Evolutionary conservation across 805 yeast genomes (phyloP), one percentile per base, ranked within the genome.

Genomic region (Dipodascus geniculatus): DNA sequence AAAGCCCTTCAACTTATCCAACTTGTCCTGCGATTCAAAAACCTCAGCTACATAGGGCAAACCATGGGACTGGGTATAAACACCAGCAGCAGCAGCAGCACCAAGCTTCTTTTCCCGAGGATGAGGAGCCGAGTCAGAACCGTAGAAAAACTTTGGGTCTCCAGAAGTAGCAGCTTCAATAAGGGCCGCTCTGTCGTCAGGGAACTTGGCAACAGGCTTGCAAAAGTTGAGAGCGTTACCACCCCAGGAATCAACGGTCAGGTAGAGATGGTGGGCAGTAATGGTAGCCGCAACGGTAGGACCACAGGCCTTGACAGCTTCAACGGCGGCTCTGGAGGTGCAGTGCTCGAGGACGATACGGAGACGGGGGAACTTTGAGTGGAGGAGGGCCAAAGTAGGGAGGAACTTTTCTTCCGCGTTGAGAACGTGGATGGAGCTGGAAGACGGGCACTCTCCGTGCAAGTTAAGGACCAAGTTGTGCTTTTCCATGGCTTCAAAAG

Each of bases 81-180:
- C 96, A 64, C 99, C 99, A 63, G 97, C 88, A 17, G 91, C 97
- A 22, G 90, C 91, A 38, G 74, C 72, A 60, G 81, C 88, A 56
- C 77, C 83, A 23, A 87, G 75, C 69, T 95, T 95, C 56, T 82
- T 82, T 57, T 79, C 78, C 23, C 87, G 64, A 4, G 96, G 95
- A 67, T 93, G 99, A 23, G 99, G 99, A 28, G 99, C 99, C 22
- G 96, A 87, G 68, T 93, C 99, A 1, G 96, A 87, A 3, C 99
- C 99, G 65, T 90, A 93, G 73, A 93, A 87, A 68, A 90, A 93
- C 74, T 82, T 90, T 47, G 95, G 87, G 60, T 85, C 82, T 3
- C 98, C 98, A 0, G 93, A 82, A 6, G 86, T 82, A 1, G 97
- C 99, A 42, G 99, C 98, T 38, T 74, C 75, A 3, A 93, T 77